Percentiles rank a stretch among this genome's conserved stretches.
These are phyloP conservation scores for Cladophialophora immunda DNA, from an alignment of 2,329 filamentous ascomycete genomes.

Conservation along the genomic window DNA sequence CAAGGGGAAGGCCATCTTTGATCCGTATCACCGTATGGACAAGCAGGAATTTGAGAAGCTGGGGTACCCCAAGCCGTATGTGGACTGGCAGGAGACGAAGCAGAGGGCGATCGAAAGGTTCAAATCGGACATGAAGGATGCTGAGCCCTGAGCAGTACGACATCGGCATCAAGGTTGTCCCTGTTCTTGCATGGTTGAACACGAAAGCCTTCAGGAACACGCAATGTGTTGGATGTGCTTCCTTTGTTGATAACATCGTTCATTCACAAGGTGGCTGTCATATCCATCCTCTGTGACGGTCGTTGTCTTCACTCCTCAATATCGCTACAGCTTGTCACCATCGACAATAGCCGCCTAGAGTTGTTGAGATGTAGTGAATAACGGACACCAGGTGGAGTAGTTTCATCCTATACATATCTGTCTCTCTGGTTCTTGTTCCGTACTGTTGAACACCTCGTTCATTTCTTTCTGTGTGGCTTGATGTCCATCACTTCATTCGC, in stretches of 20 bases:
- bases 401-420: background rate
- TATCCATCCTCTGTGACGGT: background rate
- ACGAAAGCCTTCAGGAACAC: background rate
- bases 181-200: background rate
- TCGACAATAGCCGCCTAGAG: background rate
- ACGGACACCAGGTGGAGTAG: no score
- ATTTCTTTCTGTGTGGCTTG: no score
- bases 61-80: slow-evolving; percentile 74
- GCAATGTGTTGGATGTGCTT: background rate
- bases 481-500: no score
- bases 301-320: background rate
- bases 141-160: slow-evolving; percentile 41
- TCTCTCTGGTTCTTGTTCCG: background rate
- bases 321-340: no score
- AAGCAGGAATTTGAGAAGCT: slow-evolving; percentile 63
- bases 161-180: background rate
- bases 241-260: background rate
- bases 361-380: no score
- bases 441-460: no score
- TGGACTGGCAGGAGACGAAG: slow-evolving; percentile 73
- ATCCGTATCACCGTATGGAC: slow-evolving; percentile 54
- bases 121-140: slow-evolving; percentile 63
- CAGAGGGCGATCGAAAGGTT: slow-evolving; percentile 72
- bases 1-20: slow-evolving; percentile 62
- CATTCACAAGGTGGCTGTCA: background rate